Evolutionary conservation across 305 asterid species (phyloP).

Genomic region (Solanum chacoense): DNA sequence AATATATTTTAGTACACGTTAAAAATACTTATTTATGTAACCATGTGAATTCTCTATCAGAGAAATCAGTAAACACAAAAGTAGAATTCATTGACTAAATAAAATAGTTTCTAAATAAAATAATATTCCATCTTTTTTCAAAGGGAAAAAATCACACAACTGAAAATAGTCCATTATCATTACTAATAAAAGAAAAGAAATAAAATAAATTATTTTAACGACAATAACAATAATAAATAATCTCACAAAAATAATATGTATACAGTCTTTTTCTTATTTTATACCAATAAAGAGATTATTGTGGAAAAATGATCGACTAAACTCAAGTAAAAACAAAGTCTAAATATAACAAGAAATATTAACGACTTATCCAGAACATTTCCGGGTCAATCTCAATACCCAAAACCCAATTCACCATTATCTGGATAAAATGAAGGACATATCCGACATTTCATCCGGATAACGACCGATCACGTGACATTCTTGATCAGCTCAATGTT

Average conservation of each 20-base stretch:
- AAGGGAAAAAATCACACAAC: background rate
- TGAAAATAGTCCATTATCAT: background rate
- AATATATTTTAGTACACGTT: background rate
- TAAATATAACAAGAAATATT: background rate
- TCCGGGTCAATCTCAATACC: background rate
- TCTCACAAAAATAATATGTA: background rate
- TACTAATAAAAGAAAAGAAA: background rate
- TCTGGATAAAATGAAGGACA: slow-evolving; percentile 1
- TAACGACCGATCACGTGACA: slow-evolving; percentile 32
- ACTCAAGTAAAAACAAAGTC: background rate
- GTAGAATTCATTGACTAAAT: background rate
- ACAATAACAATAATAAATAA: background rate
- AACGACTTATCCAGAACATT: background rate
- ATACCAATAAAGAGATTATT: background rate
- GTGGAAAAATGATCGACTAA: background rate
- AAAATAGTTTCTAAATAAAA: background rate
- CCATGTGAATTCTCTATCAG: background rate
- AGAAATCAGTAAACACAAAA: background rate
- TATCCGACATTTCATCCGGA: background rate
- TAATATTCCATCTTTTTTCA: background rate
- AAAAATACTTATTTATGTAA: background rate
- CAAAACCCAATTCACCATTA: background rate
- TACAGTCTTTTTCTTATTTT: background rate
- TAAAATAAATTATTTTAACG: background rate
- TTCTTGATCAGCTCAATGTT: background rate